These are phyloP conservation scores for Zygosaccharomyces bailii DNA, from an alignment of 805 yeast species.

Conservation along the genomic window DNA sequence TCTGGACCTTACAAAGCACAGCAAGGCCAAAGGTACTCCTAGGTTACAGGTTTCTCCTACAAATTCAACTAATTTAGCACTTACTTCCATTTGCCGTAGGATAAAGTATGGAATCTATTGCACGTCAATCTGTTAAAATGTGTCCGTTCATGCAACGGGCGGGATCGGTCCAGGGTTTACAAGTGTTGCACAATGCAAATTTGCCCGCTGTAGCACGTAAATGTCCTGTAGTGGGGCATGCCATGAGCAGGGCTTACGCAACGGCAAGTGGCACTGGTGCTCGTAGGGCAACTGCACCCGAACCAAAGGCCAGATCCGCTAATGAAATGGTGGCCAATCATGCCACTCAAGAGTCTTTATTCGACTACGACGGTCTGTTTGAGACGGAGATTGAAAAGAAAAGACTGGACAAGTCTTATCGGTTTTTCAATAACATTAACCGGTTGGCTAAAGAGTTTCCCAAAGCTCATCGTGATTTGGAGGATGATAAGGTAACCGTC, in stretches of 20 bases:
- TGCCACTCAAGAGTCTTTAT: conserved; percentile 49
- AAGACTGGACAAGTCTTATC: conserved; percentile 84
- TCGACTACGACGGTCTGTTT: conserved; percentile 72
- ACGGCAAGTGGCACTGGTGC: conserved; percentile 36
- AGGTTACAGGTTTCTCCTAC: too few relatives aligned
- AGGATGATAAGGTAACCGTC: conserved; percentile 85
- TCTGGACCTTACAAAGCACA: not conserved
- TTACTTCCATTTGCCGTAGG: not conserved
- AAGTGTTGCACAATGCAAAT: conserved; percentile 29
- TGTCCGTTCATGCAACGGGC: conserved; percentile 74
- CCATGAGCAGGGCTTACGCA: conserved; percentile 43
- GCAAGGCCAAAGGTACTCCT: not conserved
- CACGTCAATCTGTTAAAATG: conserved; percentile 69
- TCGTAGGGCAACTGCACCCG: conserved; percentile 33
- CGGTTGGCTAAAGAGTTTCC: conserved; percentile 94
- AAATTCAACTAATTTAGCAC: too few relatives aligned
- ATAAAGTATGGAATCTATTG: conserved; percentile 69
- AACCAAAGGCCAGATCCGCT: conserved; percentile 35
- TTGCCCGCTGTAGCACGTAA: conserved; percentile 59
- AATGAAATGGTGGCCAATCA: conserved; percentile 33
- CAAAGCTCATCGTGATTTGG: conserved; percentile 74
- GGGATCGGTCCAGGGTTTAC: conserved; percentile 19
- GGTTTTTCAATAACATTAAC: conserved; percentile 95
- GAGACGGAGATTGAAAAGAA: conserved; percentile 65
- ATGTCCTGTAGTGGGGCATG: conserved; percentile 92